Percentiles rank a stretch among this genome's conserved stretches.
These are phyloP conservation scores for Termitomyces sp. DNA, from an alignment of 768 basidiomycete species.

Conservation along the genomic window DNA sequence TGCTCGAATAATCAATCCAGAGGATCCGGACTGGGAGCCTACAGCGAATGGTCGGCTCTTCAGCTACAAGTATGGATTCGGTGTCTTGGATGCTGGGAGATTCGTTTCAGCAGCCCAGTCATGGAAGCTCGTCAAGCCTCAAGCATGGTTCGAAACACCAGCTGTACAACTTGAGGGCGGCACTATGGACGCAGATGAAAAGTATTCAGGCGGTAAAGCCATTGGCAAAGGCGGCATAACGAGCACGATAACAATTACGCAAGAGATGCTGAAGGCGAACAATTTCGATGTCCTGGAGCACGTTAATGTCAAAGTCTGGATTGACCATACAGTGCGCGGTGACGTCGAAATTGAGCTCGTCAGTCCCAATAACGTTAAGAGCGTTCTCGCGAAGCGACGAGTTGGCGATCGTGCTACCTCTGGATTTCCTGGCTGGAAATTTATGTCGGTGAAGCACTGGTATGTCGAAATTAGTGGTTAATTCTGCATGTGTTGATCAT, in stretches of 20 bases:
- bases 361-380: conserved; percentile 83
- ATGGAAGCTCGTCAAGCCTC: conserved; percentile 90
- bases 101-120: conserved; percentile 76
- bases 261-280: conserved; percentile 56
- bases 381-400: conserved; percentile 74
- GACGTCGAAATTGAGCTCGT: conserved; percentile 89
- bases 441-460: conserved; percentile 99
- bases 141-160: conserved; percentile 81
- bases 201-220: conserved; percentile 56
- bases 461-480: conserved; percentile 19
- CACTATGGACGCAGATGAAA: conserved; percentile 44
- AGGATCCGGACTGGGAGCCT: conserved; percentile 91
- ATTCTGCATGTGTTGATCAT: conserved; percentile 12
- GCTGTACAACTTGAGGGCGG: conserved; percentile 62
- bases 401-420: conserved; percentile 52
- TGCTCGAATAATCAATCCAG: conserved; percentile 72
- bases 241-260: conserved; percentile 60
- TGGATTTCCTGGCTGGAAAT: conserved; percentile 95
- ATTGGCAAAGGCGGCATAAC: conserved; percentile 63
- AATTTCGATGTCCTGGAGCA: conserved; percentile 93
- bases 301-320: conserved; percentile 89
- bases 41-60: conserved; percentile 62
- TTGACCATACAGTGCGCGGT: conserved; percentile 78
- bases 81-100: conserved; percentile 75
- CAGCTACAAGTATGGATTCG: conserved; percentile 95